phyloP scores from a whole-genome alignment of 805 yeast species.

The Yamadazyma laniorum region DNA sequence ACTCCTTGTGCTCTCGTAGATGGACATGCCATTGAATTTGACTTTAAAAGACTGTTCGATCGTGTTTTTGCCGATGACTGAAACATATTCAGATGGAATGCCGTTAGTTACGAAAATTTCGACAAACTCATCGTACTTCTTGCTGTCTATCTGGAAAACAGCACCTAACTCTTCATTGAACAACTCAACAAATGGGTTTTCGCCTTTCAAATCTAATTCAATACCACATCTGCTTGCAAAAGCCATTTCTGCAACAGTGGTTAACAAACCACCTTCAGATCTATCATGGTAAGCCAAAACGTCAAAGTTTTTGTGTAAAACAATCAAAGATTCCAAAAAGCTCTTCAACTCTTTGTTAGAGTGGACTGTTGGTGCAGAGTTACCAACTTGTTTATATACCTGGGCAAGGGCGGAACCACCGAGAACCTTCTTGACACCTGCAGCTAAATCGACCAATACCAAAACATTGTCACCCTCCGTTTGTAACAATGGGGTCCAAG shows the following conservation, averaged over 20 bases:
- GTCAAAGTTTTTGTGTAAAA: constrained; percentile 62
- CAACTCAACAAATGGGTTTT: constrained; percentile 51
- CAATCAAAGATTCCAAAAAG: constrained; percentile 65
- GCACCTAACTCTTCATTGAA: constrained; percentile 96
- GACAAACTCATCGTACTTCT: constrained; percentile 55
- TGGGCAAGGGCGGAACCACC: constrained; percentile 97
- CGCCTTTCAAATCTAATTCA: constrained; percentile 46
- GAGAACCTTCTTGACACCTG: constrained; percentile 48
- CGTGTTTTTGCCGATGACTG: constrained; percentile 69
- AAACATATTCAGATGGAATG: constrained; percentile 50
- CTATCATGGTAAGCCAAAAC: constrained; percentile 92
- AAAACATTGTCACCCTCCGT: constrained; percentile 55
- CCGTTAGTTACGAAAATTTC: constrained; percentile 57
- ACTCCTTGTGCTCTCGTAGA: constrained; percentile 60
- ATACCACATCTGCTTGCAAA: constrained; percentile 92
- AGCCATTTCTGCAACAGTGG: constrained; percentile 90
- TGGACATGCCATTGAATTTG: constrained; percentile 41
- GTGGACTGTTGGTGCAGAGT: constrained; percentile 79
- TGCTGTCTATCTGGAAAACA: constrained; percentile 76
- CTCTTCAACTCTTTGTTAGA: constrained; percentile 60
- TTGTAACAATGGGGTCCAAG: constrained; percentile 91
- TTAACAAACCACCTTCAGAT: constrained; percentile 93
- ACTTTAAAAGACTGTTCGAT: constrained; percentile 50
- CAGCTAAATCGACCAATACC: constrained; percentile 78
- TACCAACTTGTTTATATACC: constrained; percentile 85